phyloP scores from a whole-genome alignment of 768 basidiomycete genomes.

The Serendipita sp. region DNA sequence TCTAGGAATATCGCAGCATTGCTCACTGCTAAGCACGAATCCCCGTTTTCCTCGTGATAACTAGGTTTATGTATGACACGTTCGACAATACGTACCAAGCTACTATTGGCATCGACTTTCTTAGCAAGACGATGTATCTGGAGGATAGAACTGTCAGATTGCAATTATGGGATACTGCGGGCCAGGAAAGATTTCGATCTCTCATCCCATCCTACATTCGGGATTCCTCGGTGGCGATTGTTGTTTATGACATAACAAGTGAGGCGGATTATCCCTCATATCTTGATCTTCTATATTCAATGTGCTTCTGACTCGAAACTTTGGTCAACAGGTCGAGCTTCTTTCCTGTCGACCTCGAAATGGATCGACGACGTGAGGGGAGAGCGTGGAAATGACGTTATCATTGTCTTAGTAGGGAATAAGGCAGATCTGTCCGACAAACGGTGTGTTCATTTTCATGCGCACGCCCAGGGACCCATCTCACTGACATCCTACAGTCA shows the following conservation, averaged over 20 bases:
- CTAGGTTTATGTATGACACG: constrained; percentile 96
- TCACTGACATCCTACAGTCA: constrained; percentile 36
- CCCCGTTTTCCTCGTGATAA: background rate
- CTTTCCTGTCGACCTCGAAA: constrained; percentile 95
- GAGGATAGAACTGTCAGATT: constrained; percentile 95
- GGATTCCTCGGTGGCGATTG: constrained; percentile 96
- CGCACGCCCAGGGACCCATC: background rate
- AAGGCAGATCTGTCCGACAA: constrained; percentile 99
- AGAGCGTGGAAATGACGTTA: constrained; percentile 93
- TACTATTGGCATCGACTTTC: constrained; percentile 95
- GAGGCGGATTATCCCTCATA: constrained; percentile 15
- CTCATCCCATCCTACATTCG: constrained; percentile 98
- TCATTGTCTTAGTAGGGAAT: constrained; percentile 95
- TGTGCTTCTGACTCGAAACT: background rate
- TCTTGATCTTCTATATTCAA: background rate
- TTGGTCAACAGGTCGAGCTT: constrained; percentile 58
- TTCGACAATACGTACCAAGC: constrained; percentile 99
- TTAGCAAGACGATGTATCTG: constrained; percentile 99
- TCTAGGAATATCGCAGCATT: background rate
- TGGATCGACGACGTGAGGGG: constrained; percentile 99
- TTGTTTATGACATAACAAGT: constrained; percentile 99
- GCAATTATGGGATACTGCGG: constrained; percentile 98
- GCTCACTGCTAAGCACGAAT: background rate
- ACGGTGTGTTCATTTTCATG: constrained; percentile 39
- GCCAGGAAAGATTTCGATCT: constrained; percentile 93